Evolutionary conservation across 345 rosid species (phyloP), one percentile per base, ranked within the genome.

Genomic region (Pseudoturritis turrita): DNA sequence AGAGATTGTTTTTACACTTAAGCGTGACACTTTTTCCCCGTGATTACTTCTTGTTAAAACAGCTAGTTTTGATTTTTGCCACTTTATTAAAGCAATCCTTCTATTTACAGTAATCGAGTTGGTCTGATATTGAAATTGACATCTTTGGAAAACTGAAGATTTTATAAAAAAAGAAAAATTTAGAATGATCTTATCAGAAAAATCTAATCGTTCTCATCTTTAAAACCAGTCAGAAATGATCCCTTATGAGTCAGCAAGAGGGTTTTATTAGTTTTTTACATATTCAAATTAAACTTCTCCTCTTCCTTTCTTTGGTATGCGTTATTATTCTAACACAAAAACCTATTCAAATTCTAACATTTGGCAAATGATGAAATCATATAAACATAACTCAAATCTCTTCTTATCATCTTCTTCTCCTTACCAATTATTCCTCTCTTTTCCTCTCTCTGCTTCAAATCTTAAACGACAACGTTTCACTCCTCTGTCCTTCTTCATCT

Each of bases 191-290:
- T 50, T 52, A 39, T 33, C 15, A 28, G 5, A 47, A 19, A 64
- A 33, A 2, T 28, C 14, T 3, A 21, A 31, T 54, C 17, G 26
- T 44, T 44, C 37, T 72, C 49, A 45, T 35, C 63, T 13, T 29
- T 2, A 29, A 3, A 72, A 43, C 70, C 46, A 43, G 40, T 72
- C 15, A 33, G 0, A 33, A 7, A 23, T 31, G 45, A 71, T 41
- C 62, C 61, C 61, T 25, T 70, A 60, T 26, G 75, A 71, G 12
- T 70, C 67, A 49, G 50, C 75, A 6, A 59, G 11, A 47, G 12
- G 39, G 10, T 46, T 58, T 13, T 35, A 15, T 1, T 58, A 39
- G 26, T 60, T 21, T 15, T 0, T 21, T 2, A 3, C 37, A 33
- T 37, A 26, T 36, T 40, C 2, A 54, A 59, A 8, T 10, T 15